A percentile compares a stretch with the other conserved stretches of the same genome.
Evolutionary conservation across 2,329 filamentous ascomycete genomes (phyloP).

Genomic region (Endocalyx cinctus): DNA sequence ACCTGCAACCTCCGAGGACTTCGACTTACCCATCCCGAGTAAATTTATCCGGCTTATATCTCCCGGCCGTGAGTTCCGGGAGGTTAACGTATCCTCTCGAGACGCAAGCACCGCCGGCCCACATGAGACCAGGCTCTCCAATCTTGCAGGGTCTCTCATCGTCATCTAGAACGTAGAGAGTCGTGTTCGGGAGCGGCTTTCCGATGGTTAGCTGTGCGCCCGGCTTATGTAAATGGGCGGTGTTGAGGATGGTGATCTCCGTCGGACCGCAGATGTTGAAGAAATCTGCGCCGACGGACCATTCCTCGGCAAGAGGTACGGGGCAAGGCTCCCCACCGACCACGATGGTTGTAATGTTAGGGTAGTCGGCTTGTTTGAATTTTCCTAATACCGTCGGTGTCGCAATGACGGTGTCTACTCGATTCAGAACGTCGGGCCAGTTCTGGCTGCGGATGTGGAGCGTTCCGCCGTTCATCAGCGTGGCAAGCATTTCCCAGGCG

Average conservation of each 20-base stretch:
- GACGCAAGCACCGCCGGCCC: conserved; percentile 52
- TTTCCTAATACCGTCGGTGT: conserved; percentile 52
- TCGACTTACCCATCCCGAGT: conserved; percentile 45
- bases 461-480: conserved; percentile 54
- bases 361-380: conserved; percentile 41
- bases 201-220: conserved; percentile 49
- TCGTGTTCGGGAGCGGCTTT: conserved; percentile 51
- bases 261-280: conserved; percentile 58
- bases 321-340: conserved; percentile 48
- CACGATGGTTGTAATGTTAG: conserved; percentile 47
- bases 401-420: conserved; percentile 50
- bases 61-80: conserved; percentile 43
- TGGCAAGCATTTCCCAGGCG: conserved; percentile 56
- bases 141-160: conserved; percentile 37
- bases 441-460: conserved; percentile 46
- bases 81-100: conserved; percentile 53
- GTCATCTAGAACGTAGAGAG: conserved; percentile 49
- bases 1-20: not conserved
- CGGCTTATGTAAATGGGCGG: conserved; percentile 44
- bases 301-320: conserved; percentile 47
- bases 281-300: conserved; percentile 44
- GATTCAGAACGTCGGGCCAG: conserved; percentile 42
- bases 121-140: conserved; percentile 48
- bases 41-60: conserved; percentile 48
- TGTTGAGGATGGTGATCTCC: conserved; percentile 57